A percentile compares a stretch with the other conserved stretches of the same genome.
Evolutionary conservation across 208 protist species (phyloP).

Genomic region (Trichomonas gallinae): DNA sequence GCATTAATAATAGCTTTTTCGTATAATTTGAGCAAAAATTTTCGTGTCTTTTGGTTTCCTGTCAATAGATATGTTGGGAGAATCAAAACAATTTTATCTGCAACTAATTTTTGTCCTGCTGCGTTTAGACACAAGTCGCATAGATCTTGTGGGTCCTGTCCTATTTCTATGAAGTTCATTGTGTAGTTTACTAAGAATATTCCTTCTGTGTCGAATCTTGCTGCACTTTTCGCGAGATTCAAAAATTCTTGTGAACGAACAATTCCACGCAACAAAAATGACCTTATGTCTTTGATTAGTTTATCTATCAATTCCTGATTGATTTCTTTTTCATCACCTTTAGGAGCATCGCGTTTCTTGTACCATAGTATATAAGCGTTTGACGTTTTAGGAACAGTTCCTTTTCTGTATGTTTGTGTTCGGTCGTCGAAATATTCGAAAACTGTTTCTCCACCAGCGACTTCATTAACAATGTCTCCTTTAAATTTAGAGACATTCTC

Average conservation of each 20-base stretch:
- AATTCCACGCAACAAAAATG: background rate
- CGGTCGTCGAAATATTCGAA: background rate
- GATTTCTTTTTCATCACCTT: background rate
- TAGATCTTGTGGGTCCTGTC: background rate
- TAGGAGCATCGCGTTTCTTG: background rate
- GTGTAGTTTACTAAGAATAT: background rate
- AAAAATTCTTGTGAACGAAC: background rate
- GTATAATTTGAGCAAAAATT: background rate
- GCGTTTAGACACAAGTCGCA: background rate
- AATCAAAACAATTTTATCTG: background rate
- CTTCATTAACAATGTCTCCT: background rate
- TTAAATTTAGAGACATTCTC: background rate
- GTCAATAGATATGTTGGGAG: background rate
- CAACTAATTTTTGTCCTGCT: background rate
- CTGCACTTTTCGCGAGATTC: background rate
- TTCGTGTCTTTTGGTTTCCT: background rate
- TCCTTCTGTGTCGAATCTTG: background rate
- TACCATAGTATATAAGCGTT: background rate
- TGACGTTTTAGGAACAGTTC: background rate
- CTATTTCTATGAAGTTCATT: background rate
- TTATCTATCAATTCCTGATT: background rate
- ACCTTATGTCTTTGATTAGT: background rate
- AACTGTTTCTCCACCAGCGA: background rate
- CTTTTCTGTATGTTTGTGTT: background rate
- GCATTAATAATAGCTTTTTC: background rate